These are phyloP conservation scores for Pseudopyricularia cyperi DNA, from an alignment of 2,329 filamentous ascomycete genomes.

Conservation along the genomic window DNA sequence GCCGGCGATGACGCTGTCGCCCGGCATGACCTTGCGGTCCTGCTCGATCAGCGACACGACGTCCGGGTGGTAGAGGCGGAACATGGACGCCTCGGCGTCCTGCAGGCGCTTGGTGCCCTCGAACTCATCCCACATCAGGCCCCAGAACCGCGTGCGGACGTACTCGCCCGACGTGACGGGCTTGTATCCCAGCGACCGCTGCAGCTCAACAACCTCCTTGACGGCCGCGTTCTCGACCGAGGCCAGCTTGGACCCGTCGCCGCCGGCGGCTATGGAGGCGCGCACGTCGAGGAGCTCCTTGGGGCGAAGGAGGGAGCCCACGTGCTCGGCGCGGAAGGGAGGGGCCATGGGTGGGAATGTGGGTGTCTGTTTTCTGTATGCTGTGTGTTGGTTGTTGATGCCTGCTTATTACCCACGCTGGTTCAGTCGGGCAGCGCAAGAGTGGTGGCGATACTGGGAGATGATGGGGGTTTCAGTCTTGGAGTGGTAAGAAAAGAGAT, in stretches of 20 bases:
- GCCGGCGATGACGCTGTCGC: slow-evolving; percentile 39
- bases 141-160: slow-evolving; percentile 37
- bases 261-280: slow-evolving; percentile 42
- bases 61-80: slow-evolving; percentile 41
- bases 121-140: slow-evolving; percentile 40
- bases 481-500: no score
- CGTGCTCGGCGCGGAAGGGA: slow-evolving; percentile 20
- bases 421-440: background rate
- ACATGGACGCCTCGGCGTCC: slow-evolving; percentile 36
- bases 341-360: slow-evolving; percentile 14
- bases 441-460: background rate
- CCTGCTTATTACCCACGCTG: background rate
- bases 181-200: slow-evolving; percentile 52
- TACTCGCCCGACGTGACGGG: slow-evolving; percentile 63
- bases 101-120: slow-evolving; percentile 33
- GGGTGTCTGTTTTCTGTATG: background rate
- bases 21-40: slow-evolving; percentile 40
- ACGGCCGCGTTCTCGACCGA: slow-evolving; percentile 53
- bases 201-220: slow-evolving; percentile 52
- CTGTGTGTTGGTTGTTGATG: background rate
- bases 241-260: slow-evolving; percentile 34
- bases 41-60: slow-evolving; percentile 39
- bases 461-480: background rate
- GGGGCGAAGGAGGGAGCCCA: slow-evolving; percentile 21
- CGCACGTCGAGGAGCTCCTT: slow-evolving; percentile 31